These are phyloP conservation scores for Antrodiella citrinella DNA, from an alignment of 768 basidiomycete genomes.

Conservation along the genomic window DNA sequence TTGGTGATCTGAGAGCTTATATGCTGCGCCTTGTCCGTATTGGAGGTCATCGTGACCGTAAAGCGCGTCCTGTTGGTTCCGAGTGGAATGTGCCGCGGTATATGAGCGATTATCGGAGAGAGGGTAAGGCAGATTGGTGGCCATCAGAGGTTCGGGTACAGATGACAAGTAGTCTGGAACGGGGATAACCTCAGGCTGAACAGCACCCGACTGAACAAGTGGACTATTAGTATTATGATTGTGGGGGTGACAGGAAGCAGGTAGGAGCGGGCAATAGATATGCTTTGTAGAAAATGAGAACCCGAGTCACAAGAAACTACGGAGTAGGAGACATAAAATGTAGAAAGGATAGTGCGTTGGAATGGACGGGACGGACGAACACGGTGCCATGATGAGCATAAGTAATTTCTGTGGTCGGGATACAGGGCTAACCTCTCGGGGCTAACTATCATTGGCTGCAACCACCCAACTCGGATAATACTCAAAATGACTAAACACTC, in stretches of 20 bases:
- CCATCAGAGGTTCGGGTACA: slow-evolving; percentile 7
- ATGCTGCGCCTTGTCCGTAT: neutral
- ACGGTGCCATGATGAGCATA: neutral
- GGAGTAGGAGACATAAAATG: no score
- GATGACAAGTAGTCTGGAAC: neutral
- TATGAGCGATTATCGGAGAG: slow-evolving; percentile 12
- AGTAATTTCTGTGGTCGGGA: neutral
- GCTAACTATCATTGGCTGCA: neutral
- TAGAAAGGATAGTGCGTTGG: no score
- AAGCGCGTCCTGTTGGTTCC: neutral
- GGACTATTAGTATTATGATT: no score
- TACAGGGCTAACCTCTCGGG: neutral
- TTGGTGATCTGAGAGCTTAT: neutral
- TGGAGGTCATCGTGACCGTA: slow-evolving; percentile 1
- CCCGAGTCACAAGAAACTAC: no score
- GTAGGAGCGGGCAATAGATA: no score
- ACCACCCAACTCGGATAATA: neutral
- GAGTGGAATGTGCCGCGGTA: slow-evolving; percentile 2
- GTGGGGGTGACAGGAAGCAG: no score
- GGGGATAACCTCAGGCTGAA: neutral
- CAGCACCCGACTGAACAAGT: neutral
- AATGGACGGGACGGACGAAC: neutral
- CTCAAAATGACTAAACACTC: neutral
- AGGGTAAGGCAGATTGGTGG: slow-evolving; percentile 11
- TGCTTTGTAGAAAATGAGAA: no score